phyloP scores from a whole-genome alignment of 805 yeast genomes.

The Suhomyces canberraensis region DNA sequence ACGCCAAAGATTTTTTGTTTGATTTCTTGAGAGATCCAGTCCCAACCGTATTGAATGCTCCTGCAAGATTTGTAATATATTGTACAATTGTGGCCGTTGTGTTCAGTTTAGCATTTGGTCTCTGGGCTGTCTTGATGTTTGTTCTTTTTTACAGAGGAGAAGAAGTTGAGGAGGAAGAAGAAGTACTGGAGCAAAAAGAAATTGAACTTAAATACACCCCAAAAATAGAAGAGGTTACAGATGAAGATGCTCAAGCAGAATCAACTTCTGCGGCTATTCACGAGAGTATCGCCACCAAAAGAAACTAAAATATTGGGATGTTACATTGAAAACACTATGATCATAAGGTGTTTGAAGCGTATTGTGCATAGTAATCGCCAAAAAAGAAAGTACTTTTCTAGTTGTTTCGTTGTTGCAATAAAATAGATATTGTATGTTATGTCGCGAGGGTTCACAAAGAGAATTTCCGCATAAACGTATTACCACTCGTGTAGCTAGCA shows the following conservation, averaged over 20 bases:
- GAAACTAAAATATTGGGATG: no score
- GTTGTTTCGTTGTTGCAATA: no score
- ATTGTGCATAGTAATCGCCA: no score
- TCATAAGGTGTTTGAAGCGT: no score
- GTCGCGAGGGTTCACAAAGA: no score
- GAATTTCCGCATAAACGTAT: no score
- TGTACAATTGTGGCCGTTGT: conserved; percentile 39
- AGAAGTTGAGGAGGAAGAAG: not conserved
- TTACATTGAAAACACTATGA: no score
- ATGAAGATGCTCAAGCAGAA: not conserved
- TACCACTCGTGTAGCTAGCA: no score
- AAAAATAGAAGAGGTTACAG: conserved; percentile 1
- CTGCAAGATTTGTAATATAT: conserved; percentile 49
- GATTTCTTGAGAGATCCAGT: conserved; percentile 46
- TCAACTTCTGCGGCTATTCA: not conserved
- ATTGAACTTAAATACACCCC: not conserved
- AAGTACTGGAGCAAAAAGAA: not conserved
- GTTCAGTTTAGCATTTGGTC: conserved; percentile 42
- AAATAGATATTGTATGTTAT: no score
- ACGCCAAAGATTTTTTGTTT: conserved; percentile 30
- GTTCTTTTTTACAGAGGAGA: conserved; percentile 6
- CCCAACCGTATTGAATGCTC: conserved; percentile 41
- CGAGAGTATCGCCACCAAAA: not conserved
- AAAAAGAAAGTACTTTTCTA: no score
- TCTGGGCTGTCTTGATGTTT: conserved; percentile 35